Evolutionary conservation across 2,329 filamentous ascomycete genomes (phyloP).

Genomic region (Diaporthe helianthi): DNA sequence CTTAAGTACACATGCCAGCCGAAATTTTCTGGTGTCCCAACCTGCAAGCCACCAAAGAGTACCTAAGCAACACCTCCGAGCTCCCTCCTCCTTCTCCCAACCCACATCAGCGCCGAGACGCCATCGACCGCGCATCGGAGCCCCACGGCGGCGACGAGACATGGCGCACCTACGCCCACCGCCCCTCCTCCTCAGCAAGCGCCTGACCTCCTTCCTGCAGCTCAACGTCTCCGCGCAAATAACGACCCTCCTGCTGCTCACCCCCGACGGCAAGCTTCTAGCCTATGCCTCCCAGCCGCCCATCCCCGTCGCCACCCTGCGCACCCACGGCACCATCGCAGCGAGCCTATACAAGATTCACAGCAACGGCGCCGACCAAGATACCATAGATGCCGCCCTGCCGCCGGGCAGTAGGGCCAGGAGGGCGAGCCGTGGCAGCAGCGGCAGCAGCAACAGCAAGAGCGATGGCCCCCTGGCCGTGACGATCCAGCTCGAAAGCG

Average conservation of each 20-base stretch:
- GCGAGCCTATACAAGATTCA: constrained; percentile 68
- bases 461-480: constrained; percentile 45
- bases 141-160: constrained; percentile 2
- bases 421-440: constrained; percentile 33
- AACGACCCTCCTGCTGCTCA: constrained; percentile 66
- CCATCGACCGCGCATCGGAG: not conserved
- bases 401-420: constrained; percentile 35
- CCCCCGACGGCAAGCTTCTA: constrained; percentile 67
- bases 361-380: constrained; percentile 50
- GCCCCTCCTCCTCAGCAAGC: constrained; percentile 70
- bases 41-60: not conserved
- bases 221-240: constrained; percentile 63
- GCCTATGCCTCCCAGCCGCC: constrained; percentile 61
- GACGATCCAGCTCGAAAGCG: constrained; percentile 64
- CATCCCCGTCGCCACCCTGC: constrained; percentile 61
- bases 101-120: not conserved
- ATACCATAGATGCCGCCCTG: constrained; percentile 46
- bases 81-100: not conserved
- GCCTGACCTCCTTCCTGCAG: constrained; percentile 67
- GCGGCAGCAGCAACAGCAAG: constrained; percentile 26
- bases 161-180: constrained; percentile 45
- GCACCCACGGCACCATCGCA: constrained; percentile 69
- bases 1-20: not conserved
- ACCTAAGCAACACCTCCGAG: not conserved
- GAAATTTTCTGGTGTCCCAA: not conserved